These are phyloP conservation scores for Hamigera avellanea DNA, from an alignment of 495 filamentous ascomycete genomes.

Conservation along the genomic window DNA sequence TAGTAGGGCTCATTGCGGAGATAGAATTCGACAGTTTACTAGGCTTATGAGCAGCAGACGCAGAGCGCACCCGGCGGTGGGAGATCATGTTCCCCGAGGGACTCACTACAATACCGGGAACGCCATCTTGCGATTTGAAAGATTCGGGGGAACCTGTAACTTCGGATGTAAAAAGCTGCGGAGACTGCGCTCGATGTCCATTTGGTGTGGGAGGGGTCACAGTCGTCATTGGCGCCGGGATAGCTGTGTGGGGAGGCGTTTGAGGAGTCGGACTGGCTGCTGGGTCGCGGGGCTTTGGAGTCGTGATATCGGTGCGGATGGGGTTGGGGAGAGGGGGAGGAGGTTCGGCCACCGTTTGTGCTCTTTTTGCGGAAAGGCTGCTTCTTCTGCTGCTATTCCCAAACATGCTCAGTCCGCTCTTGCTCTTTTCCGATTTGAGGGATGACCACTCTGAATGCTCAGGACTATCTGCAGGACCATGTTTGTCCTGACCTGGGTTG, in stretches of 20 bases:
- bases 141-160: slow-evolving; percentile 28
- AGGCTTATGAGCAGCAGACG: slow-evolving; percentile 55
- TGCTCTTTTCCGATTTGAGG: slow-evolving; percentile 22
- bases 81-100: slow-evolving; percentile 67
- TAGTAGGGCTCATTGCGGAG: slow-evolving; percentile 60
- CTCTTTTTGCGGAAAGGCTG: slow-evolving; percentile 29
- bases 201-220: slow-evolving; percentile 45
- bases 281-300: slow-evolving; percentile 14
- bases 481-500: slow-evolving; percentile 22
- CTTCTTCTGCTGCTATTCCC: slow-evolving; percentile 22
- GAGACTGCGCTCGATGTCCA: slow-evolving; percentile 14
- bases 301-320: slow-evolving; percentile 26
- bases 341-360: slow-evolving; percentile 17
- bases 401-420: slow-evolving; percentile 17
- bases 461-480: slow-evolving; percentile 29
- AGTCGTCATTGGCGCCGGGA: slow-evolving; percentile 35
- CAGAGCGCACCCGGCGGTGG: slow-evolving; percentile 54
- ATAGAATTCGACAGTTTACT: slow-evolving; percentile 83
- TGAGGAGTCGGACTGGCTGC: slow-evolving; percentile 17
- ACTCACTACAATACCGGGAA: slow-evolving; percentile 27
- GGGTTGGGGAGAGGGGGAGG: slow-evolving; percentile 22
- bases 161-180: slow-evolving; percentile 13
- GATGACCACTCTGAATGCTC: slow-evolving; percentile 22
- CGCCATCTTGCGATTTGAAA: slow-evolving; percentile 16
- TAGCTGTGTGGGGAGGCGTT: slow-evolving; percentile 32